Evolutionary conservation across 306 rosid genomes (phyloP).

Genomic region (Fragaria iinumae): DNA sequence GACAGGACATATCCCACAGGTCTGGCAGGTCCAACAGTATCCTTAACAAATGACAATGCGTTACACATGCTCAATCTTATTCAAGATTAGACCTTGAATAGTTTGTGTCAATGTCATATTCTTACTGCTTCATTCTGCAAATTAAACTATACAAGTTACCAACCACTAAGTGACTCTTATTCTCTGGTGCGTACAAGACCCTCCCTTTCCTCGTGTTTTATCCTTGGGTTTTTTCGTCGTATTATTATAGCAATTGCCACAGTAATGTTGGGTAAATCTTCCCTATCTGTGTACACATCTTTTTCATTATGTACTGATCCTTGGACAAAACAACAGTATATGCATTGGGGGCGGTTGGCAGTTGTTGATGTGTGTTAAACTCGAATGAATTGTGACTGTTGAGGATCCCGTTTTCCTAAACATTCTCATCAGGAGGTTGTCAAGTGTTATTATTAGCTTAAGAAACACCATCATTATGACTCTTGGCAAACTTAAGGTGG

Average conservation of each 20-base stretch:
- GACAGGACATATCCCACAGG: neutral
- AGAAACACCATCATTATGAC: neutral
- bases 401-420: neutral
- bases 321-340: neutral
- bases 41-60: neutral
- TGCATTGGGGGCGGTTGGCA: neutral
- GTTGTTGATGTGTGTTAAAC: neutral
- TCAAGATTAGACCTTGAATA: neutral
- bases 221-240: neutral
- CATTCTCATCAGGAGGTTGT: neutral
- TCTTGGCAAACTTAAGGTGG: neutral
- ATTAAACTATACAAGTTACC: conserved; percentile 5
- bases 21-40: neutral
- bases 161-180: neutral
- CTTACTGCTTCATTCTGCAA: neutral
- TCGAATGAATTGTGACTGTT: neutral
- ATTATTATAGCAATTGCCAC: conserved; percentile 9
- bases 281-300: neutral
- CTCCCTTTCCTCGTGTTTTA: neutral
- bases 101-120: neutral
- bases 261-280: neutral
- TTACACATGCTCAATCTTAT: neutral
- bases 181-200: neutral
- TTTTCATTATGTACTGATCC: neutral
- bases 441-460: neutral